Evolutionary conservation across 768 basidiomycete genomes (phyloP), one percentile per base, ranked within the genome.

Genomic region (Boletus pseudo-olivaceus): DNA sequence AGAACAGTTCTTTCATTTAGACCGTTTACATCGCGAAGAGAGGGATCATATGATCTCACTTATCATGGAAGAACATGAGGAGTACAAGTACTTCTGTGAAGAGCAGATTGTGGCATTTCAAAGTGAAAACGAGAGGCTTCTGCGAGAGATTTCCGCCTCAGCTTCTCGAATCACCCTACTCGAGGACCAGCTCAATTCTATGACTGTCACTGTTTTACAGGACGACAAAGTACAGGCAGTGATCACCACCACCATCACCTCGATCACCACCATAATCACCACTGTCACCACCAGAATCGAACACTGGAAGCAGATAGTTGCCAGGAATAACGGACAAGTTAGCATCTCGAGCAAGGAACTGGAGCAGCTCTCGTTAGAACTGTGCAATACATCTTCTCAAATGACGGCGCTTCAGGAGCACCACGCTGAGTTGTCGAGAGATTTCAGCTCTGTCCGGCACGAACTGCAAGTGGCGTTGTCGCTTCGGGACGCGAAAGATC

Each of bases 311-410:
- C n/a, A 19, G 8, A 19, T 10, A 2, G 37, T 17, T 19, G 10
- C 37, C 7, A 19, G 11, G 33, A 14, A 38, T 10, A 19, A n/a
- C 2, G 37, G 37, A 19, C n/a, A 38, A 10, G 5, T 40, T 40
- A 46, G 7, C 5, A 32, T 59, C 50, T 49, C 47, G 27, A 35
- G 4, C 33, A 40, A 27, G 20, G 55, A 56, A 7, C 39, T 59
- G 30, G 50, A 57, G 10, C 43, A 35, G 5, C 29, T 58, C 42
- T 44, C 43, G 26, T 42, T 27, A 5, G 37, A 50, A 0, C 11
- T 59, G 19, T 43, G 56, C 27, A 27, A 12, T 20, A 35, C 58
- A 3, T 49, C 51, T 7, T 47, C 51, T 23, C 44, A 34, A 14
- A 20, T 57, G 29, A 19, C 23, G 7, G 45, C 30, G 20, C 27